Evolutionary conservation across 176 grass and related monocot genomes (phyloP).

Genomic region (Panicum miliaceum): DNA sequence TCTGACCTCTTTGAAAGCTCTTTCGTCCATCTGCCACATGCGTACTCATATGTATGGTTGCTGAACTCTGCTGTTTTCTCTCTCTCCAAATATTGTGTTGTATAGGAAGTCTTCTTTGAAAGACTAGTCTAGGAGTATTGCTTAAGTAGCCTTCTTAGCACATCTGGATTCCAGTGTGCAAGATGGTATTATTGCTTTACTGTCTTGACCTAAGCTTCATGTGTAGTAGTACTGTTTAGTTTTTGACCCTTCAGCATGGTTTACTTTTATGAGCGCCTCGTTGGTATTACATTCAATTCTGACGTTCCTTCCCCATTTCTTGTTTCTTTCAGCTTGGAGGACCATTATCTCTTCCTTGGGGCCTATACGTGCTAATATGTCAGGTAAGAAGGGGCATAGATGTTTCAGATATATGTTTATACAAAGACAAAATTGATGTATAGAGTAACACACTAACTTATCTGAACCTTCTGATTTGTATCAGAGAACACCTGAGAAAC

Average conservation of each 20-base stretch:
- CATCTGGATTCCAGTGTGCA: neutral
- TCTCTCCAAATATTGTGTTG: neutral
- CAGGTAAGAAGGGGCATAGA: slow-evolving; percentile 59
- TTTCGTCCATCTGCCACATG: neutral
- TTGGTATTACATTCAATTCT: slow-evolving; percentile 19
- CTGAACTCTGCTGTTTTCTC: neutral
- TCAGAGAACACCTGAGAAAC: slow-evolving; percentile 86
- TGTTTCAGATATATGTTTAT: neutral
- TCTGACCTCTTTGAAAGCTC: neutral
- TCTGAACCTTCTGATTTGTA: slow-evolving; percentile 6
- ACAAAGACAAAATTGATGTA: neutral
- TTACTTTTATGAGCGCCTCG: neutral
- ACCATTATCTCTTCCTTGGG: slow-evolving; percentile 92
- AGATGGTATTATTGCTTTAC: neutral
- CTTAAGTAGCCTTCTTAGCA: slow-evolving; percentile 10
- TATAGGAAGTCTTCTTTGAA: neutral
- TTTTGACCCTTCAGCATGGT: neutral
- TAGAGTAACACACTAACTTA: neutral
- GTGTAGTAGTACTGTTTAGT: neutral
- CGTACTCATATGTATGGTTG: neutral
- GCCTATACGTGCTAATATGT: slow-evolving; percentile 94
- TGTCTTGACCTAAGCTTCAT: neutral
- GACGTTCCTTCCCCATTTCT: neutral
- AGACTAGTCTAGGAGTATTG: neutral
- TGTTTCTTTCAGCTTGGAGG: slow-evolving; percentile 70